phyloP scores from a whole-genome alignment of 2,329 filamentous ascomycete genomes.

The Magnaporthiopsis rhizophila region DNA sequence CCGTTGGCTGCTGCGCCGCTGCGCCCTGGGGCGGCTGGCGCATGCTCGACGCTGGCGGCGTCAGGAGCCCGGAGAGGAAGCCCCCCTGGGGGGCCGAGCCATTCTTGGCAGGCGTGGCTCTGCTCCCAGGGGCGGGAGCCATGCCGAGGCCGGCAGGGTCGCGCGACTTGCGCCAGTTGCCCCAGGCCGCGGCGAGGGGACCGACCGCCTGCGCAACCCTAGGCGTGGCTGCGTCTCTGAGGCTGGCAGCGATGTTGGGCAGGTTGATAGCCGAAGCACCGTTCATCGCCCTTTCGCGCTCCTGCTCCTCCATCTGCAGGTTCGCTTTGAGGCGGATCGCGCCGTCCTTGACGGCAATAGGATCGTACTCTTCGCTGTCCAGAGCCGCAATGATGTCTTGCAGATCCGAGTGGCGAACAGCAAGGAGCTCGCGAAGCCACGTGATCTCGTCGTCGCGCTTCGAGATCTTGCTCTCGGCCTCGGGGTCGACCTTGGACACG shows the following conservation, averaged over 20 bases:
- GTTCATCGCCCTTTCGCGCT: slow-evolving; percentile 76
- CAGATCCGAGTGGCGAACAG: slow-evolving; percentile 82
- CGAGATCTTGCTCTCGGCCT: slow-evolving; percentile 73
- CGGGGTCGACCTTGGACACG: slow-evolving; percentile 61
- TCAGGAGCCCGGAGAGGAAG: slow-evolving; percentile 74
- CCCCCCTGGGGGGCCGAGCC: slow-evolving; percentile 43
- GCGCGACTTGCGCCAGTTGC: slow-evolving; percentile 76
- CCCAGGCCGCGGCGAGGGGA: slow-evolving; percentile 81
- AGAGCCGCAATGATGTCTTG: slow-evolving; percentile 83
- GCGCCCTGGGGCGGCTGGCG: slow-evolving; percentile 49
- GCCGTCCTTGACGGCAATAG: slow-evolving; percentile 74
- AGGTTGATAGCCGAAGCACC: slow-evolving; percentile 59
- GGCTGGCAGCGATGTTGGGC: slow-evolving; percentile 69
- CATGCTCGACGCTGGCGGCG: slow-evolving; percentile 71
- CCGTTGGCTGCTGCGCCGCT: slow-evolving; percentile 43
- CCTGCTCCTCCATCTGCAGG: slow-evolving; percentile 95
- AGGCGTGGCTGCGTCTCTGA: slow-evolving; percentile 70
- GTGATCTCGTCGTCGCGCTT: slow-evolving; percentile 90
- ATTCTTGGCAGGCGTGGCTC: slow-evolving; percentile 52
- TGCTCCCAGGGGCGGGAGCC: background rate
- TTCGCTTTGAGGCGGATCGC: slow-evolving; percentile 90
- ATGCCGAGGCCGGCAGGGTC: slow-evolving; percentile 34
- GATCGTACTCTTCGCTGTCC: slow-evolving; percentile 66
- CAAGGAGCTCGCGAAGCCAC: slow-evolving; percentile 90
- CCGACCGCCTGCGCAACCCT: slow-evolving; percentile 77